phyloP scores from a whole-genome alignment of 805 yeast genomes.

The Candida oleophila region DNA sequence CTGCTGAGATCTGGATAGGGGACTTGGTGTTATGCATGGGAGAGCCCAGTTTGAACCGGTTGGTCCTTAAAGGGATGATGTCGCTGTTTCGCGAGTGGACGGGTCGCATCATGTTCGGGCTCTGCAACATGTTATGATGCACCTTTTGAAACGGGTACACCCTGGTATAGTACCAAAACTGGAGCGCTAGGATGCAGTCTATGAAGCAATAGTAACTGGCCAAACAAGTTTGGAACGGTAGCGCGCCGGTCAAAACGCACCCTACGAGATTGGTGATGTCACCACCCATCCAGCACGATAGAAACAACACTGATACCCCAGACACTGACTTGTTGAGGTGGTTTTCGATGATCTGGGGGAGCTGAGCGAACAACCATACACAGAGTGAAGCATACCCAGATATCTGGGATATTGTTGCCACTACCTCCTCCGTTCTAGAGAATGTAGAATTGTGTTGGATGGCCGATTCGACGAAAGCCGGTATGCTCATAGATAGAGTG shows the following conservation, averaged over 20 bases:
- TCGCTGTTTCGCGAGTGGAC: background rate
- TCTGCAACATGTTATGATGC: constrained; percentile 37
- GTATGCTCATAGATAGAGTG: too few relatives aligned
- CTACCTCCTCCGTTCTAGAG: constrained; percentile 2
- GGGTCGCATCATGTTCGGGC: constrained; percentile 34
- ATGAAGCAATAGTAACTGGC: constrained; percentile 73
- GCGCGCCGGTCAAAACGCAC: constrained; percentile 71
- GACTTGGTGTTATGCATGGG: constrained; percentile 9
- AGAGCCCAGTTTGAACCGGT: constrained; percentile 14
- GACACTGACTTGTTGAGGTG: constrained; percentile 39
- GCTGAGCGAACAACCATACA: constrained; percentile 70
- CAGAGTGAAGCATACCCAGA: constrained; percentile 37
- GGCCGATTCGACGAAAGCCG: background rate
- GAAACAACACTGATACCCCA: constrained; percentile 32
- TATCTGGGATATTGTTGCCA: constrained; percentile 10
- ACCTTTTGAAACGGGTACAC: constrained; percentile 40
- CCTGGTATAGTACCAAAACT: constrained; percentile 67
- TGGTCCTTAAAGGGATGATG: constrained; percentile 13
- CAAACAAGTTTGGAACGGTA: constrained; percentile 75
- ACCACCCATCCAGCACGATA: constrained; percentile 37
- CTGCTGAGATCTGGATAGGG: constrained; percentile 6
- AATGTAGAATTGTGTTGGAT: background rate
- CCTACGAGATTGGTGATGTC: constrained; percentile 58
- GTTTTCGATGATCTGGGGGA: constrained; percentile 65
- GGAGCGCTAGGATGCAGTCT: constrained; percentile 66